phyloP scores from a whole-genome alignment of 805 yeast species.

The Wickerhamiella vanderwaltii region DNA sequence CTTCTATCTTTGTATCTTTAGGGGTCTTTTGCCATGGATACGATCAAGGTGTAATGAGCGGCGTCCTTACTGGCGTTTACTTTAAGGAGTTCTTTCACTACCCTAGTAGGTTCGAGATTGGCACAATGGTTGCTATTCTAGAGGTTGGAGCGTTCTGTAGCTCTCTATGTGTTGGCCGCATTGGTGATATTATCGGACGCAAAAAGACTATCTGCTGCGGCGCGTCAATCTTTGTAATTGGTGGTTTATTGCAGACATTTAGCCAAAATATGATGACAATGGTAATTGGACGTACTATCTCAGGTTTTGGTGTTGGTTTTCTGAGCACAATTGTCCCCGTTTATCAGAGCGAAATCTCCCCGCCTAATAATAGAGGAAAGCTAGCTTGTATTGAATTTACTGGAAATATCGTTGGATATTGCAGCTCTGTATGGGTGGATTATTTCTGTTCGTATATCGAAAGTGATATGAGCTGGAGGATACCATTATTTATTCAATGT shows the following conservation, averaged over 20 bases:
- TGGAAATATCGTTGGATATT: constrained; percentile 73
- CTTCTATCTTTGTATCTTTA: constrained; percentile 33
- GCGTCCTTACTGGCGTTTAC: constrained; percentile 61
- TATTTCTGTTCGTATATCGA: constrained; percentile 57
- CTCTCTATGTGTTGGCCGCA: constrained; percentile 62
- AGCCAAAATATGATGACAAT: constrained; percentile 43
- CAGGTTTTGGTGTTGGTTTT: constrained; percentile 82
- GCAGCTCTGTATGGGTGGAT: constrained; percentile 79
- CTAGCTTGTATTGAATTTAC: constrained; percentile 81
- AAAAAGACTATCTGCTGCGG: constrained; percentile 71
- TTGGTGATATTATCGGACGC: constrained; percentile 72
- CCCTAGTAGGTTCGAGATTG: constrained; percentile 65
- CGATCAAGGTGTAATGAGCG: constrained; percentile 86
- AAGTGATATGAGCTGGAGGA: constrained; percentile 57
- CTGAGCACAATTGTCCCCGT: constrained; percentile 76
- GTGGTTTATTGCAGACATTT: constrained; percentile 63
- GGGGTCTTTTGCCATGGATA: constrained; percentile 62
- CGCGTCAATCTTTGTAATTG: constrained; percentile 61
- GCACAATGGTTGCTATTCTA: constrained; percentile 76
- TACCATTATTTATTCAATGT: constrained; percentile 68
- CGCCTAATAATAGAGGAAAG: constrained; percentile 74
- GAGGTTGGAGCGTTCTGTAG: constrained; percentile 81
- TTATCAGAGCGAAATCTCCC: constrained; percentile 80
- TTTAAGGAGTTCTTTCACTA: constrained; percentile 58
- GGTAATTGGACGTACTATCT: constrained; percentile 62